These are phyloP conservation scores for Extremus antarcticus DNA, from an alignment of 495 filamentous ascomycete species.

Conservation along the genomic window DNA sequence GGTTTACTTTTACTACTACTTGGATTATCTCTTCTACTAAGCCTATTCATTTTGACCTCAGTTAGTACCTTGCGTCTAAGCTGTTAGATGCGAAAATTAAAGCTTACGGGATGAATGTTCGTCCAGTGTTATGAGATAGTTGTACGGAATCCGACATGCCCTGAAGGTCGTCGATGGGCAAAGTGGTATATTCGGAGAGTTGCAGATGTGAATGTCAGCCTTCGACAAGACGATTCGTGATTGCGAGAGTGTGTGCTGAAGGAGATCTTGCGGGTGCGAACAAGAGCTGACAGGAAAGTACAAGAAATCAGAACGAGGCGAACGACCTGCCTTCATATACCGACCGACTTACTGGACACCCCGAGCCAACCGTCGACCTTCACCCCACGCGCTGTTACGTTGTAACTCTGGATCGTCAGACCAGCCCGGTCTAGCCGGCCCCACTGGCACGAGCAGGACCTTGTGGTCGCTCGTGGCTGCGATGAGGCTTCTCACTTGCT, in stretches of 20 bases:
- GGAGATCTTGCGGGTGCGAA: too few species aligned
- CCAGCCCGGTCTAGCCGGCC: background rate
- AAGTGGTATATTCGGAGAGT: too few species aligned
- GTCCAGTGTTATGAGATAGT: conserved; percentile 13
- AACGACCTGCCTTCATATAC: background rate
- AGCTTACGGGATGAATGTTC: conserved; percentile 18
- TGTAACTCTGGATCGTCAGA: background rate
- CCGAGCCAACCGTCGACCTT: background rate
- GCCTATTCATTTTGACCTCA: background rate
- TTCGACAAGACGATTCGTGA: too few species aligned
- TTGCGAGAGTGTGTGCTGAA: background rate
- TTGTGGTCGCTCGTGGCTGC: too few species aligned
- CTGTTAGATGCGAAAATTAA: too few species aligned
- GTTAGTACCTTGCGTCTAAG: too few species aligned
- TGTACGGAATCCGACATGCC: conserved; percentile 18
- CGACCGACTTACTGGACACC: background rate
- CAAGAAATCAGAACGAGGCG: background rate
- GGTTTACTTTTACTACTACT: conserved; percentile 11
- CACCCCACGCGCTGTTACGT: background rate
- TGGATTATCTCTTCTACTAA: conserved; percentile 19
- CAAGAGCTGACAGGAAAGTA: background rate
- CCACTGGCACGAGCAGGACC: background rate
- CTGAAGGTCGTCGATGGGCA: background rate
- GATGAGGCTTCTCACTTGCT: background rate
- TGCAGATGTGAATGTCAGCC: too few species aligned